Conservation (phyloP, 441 rosid genomes). For the Populus hybrid region DNA sequence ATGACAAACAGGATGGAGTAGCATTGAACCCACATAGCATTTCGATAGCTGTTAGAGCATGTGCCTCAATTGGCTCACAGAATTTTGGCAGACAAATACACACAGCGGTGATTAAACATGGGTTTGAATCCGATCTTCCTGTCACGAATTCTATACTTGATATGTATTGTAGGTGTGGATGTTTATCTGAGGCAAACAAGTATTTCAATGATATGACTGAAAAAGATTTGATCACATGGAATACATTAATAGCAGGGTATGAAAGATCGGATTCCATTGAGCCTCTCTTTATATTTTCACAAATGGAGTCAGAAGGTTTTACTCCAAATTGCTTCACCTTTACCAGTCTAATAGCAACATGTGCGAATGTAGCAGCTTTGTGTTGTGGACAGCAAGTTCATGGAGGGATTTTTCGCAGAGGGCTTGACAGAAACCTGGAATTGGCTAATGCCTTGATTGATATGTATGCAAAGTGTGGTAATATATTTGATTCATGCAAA, state of each 20-base stretch:
- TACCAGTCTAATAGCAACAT: constrained; percentile 72
- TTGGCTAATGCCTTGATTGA: constrained; percentile 79
- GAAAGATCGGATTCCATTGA: constrained; percentile 60
- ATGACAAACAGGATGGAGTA: constrained; percentile 51
- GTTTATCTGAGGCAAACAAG: constrained; percentile 54
- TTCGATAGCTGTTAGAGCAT: constrained; percentile 84
- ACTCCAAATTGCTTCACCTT: constrained; percentile 76
- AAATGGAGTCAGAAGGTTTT: constrained; percentile 61
- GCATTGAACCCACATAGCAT: constrained; percentile 63
- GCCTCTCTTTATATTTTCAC: constrained; percentile 55
- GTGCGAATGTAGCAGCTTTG: constrained; percentile 65
- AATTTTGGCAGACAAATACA: constrained; percentile 69
- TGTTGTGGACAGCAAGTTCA: constrained; percentile 85
- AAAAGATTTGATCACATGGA: constrained; percentile 81
- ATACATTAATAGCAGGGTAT: constrained; percentile 73
- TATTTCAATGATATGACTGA: constrained; percentile 64
- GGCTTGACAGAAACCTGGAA: constrained; percentile 50
- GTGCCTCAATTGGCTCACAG: constrained; percentile 57
- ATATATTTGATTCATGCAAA: constrained; percentile 48
- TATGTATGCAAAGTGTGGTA: constrained; percentile 95
- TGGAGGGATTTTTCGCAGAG: constrained; percentile 56
- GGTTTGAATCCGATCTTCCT: constrained; percentile 66
- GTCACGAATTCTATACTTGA: constrained; percentile 84
- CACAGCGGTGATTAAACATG: constrained; percentile 52
- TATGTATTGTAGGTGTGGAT: constrained; percentile 81